These are phyloP conservation scores for Sugiyamaella xylanicola DNA, from an alignment of 1,139 yeast genomes.

Conservation along the genomic window DNA sequence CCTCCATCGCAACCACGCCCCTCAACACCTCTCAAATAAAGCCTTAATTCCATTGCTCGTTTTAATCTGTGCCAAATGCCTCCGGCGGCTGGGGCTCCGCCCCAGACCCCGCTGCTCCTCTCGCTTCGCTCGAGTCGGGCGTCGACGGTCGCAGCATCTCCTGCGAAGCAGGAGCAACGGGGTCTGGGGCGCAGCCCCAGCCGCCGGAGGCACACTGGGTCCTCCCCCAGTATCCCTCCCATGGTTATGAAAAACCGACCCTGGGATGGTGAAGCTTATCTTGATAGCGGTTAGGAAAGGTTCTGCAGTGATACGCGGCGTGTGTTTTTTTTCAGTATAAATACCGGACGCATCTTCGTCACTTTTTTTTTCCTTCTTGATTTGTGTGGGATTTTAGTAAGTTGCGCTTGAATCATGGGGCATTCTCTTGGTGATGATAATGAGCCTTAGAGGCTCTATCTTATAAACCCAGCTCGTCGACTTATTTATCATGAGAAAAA, in stretches of 20 bases:
- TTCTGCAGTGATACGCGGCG: background rate
- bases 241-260: no score
- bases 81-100: background rate
- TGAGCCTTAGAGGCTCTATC: conserved; percentile 34
- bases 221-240: no score
- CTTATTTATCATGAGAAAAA: conserved; percentile 36
- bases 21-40: background rate
- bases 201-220: background rate
- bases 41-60: no score
- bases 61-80: no score
- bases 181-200: background rate
- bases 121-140: background rate
- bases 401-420: conserved; percentile 8
- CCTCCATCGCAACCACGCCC: conserved; percentile 2
- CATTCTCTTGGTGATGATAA: conserved; percentile 34
- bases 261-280: background rate
- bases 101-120: background rate
- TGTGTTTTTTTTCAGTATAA: conserved; percentile 2
- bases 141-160: background rate
- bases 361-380: background rate
- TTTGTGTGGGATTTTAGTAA: conserved; percentile 10
- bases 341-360: background rate
- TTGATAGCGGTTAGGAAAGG: background rate
- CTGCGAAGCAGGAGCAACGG: background rate
- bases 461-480: conserved; percentile 43